These are phyloP conservation scores for Chlamydomonas urium DNA, from an alignment of 139 green algal species.

Conservation along the genomic window DNA sequence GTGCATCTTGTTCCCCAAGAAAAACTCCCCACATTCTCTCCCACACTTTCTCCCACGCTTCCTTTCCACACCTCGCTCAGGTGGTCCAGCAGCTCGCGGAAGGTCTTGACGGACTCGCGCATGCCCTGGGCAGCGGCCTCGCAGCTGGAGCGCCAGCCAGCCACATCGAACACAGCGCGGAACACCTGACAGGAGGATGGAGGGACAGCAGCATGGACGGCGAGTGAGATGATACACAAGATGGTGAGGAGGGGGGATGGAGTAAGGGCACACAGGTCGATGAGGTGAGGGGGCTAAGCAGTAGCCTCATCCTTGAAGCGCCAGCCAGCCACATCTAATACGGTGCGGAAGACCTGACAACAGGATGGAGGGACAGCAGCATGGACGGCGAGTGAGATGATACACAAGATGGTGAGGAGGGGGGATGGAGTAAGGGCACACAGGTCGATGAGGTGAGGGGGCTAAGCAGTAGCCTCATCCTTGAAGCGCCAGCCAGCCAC, in stretches of 20 bases:
- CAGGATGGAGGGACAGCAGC: not conserved
- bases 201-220: too few species aligned
- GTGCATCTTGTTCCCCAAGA: too few species aligned
- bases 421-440: too few species aligned
- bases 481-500: slow-evolving; percentile 51
- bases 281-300: too few species aligned
- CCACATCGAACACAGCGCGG: slow-evolving; percentile 40
- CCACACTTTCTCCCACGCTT: too few species aligned
- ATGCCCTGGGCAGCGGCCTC: slow-evolving; percentile 47
- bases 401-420: too few species aligned
- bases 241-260: too few species aligned
- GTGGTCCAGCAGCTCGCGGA: slow-evolving; percentile 65
- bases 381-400: too few species aligned
- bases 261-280: too few species aligned
- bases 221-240: too few species aligned
- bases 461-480: slow-evolving; percentile 46
- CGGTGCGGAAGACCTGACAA: slow-evolving; percentile 29
- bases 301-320: slow-evolving; percentile 48
- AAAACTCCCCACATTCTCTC: too few species aligned
- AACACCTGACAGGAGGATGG: slow-evolving; percentile 30
- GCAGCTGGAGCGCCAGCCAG: slow-evolving; percentile 57
- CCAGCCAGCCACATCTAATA: slow-evolving; percentile 58
- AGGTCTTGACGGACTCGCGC: slow-evolving; percentile 35
- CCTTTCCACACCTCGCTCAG: slow-evolving; percentile 37
- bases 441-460: too few species aligned